These are phyloP conservation scores for Fusarium tjaetaba DNA, from an alignment of 2,329 filamentous ascomycete genomes.

Conservation along the genomic window DNA sequence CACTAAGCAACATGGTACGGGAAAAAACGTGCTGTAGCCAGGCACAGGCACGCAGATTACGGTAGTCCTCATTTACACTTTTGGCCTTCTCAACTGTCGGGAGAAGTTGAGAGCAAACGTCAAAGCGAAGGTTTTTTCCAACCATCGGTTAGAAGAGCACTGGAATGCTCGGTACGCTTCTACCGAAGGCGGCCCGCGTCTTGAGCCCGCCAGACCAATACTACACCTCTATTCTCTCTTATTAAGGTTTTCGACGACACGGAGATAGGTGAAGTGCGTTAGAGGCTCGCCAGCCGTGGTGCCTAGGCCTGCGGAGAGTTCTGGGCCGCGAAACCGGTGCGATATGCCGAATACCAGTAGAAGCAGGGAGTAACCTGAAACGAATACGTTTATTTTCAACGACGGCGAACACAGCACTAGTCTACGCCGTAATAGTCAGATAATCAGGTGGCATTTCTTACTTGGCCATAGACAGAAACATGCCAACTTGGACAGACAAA, in stretches of 20 bases:
- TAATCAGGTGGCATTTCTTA: conserved; percentile 7
- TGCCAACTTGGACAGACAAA: conserved; percentile 5
- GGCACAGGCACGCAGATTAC: conserved; percentile 11
- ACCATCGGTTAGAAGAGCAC: neutral
- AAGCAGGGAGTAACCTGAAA: conserved; percentile 28
- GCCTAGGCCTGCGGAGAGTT: neutral
- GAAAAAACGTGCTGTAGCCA: conserved; percentile 4
- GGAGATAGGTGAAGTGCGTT: neutral
- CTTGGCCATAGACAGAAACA: conserved; percentile 8
- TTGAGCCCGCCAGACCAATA: conserved; percentile 1
- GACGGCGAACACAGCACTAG: neutral
- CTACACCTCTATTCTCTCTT: conserved; percentile 14
- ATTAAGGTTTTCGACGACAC: conserved; percentile 9
- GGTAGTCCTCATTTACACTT: conserved; percentile 17
- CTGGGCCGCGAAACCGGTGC: conserved; percentile 5
- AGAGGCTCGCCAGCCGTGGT: neutral
- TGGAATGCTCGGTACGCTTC: conserved; percentile 13
- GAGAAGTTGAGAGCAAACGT: neutral
- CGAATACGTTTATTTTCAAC: conserved; percentile 24
- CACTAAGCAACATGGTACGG: neutral
- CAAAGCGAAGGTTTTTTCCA: neutral
- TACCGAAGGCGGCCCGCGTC: conserved; percentile 24
- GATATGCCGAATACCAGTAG: conserved; percentile 14
- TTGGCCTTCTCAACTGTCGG: conserved; percentile 29
- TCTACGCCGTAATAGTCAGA: neutral